Percentiles rank a stretch among this genome's conserved stretches.
Evolutionary conservation across 1,139 yeast species (phyloP).

Genomic region (Yamadazyma conglobata): DNA sequence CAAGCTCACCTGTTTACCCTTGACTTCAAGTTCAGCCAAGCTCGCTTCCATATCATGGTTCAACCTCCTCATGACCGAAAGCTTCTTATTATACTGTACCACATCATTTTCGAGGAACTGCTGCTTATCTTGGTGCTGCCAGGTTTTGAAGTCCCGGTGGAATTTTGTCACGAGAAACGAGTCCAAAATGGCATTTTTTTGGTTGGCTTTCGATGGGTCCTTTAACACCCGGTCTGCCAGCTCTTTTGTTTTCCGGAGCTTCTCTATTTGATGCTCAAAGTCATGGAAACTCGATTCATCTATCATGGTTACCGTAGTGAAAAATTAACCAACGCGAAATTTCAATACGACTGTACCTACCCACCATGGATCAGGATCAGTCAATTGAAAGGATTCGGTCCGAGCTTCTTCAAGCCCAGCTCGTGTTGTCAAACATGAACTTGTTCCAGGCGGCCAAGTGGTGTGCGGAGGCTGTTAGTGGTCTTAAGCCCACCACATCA

Average conservation of each 20-base stretch:
- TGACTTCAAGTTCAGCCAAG: conserved; percentile 23
- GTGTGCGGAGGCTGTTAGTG: conserved; percentile 74
- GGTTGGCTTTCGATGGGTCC: conserved; percentile 11
- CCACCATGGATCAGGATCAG: conserved; percentile 4
- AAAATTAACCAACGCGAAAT: conserved; percentile 1
- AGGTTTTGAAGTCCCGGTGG: conserved; percentile 29
- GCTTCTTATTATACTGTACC: conserved; percentile 26
- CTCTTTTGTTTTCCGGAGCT: conserved; percentile 1
- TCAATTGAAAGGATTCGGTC: conserved; percentile 17
- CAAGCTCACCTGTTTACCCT: conserved; percentile 22
- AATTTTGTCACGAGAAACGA: conserved; percentile 32
- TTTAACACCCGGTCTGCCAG: conserved; percentile 11
- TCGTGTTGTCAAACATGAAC: conserved; percentile 38
- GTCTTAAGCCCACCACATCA: conserved; percentile 18
- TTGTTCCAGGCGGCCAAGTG: conserved; percentile 74
- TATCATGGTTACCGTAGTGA: not conserved
- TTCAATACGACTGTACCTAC: no score
- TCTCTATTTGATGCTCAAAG: conserved; percentile 1
- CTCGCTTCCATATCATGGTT: conserved; percentile 24
- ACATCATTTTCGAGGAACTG: conserved; percentile 25
- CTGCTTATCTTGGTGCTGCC: conserved; percentile 23
- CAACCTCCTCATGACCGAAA: conserved; percentile 29
- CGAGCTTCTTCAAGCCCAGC: conserved; percentile 11
- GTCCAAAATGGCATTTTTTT: conserved; percentile 29
- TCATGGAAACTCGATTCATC: conserved; percentile 1